These are phyloP conservation scores for Pleurotus platypus DNA, from an alignment of 768 basidiomycete genomes.

Conservation along the genomic window DNA sequence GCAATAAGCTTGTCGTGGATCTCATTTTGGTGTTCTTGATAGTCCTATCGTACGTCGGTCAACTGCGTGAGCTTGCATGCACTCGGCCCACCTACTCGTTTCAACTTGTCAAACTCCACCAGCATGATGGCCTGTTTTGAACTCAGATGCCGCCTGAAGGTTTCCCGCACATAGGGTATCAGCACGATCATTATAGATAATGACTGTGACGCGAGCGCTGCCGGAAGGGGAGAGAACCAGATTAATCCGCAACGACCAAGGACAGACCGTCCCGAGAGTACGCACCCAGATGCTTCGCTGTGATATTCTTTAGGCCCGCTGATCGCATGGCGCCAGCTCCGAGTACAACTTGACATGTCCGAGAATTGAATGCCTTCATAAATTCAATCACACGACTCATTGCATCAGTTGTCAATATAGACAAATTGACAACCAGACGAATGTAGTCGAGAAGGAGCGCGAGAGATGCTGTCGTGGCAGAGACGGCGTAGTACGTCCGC, in stretches of 20 bases:
- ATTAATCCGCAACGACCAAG: conserved; percentile 3
- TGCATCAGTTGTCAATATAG: conserved; percentile 89
- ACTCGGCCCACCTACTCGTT: conserved; percentile 60
- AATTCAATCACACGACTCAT: conserved; percentile 95
- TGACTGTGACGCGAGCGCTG: conserved; percentile 91
- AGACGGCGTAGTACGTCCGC: conserved; percentile 78
- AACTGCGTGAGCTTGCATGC: not conserved
- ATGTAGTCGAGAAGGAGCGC: conserved; percentile 81
- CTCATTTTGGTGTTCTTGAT: conserved; percentile 98
- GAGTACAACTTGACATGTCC: conserved; percentile 96
- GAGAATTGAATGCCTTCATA: conserved; percentile 95
- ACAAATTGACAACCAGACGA: conserved; percentile 81
- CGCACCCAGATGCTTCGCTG: conserved; percentile 93
- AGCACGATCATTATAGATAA: conserved; percentile 91
- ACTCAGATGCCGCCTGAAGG: conserved; percentile 89
- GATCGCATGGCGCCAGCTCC: conserved; percentile 99
- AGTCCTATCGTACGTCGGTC: conserved; percentile 57
- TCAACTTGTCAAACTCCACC: conserved; percentile 97
- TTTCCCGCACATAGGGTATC: conserved; percentile 94
- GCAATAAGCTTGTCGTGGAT: conserved; percentile 96
- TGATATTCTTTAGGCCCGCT: conserved; percentile 96
- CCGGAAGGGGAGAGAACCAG: not conserved
- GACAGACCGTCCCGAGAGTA: conserved; percentile 8
- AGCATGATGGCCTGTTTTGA: conserved; percentile 96
- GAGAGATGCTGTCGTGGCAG: conserved; percentile 77